Evolutionary conservation across 306 rosid species (phyloP).

Genomic region (Glycine tomentella): DNA sequence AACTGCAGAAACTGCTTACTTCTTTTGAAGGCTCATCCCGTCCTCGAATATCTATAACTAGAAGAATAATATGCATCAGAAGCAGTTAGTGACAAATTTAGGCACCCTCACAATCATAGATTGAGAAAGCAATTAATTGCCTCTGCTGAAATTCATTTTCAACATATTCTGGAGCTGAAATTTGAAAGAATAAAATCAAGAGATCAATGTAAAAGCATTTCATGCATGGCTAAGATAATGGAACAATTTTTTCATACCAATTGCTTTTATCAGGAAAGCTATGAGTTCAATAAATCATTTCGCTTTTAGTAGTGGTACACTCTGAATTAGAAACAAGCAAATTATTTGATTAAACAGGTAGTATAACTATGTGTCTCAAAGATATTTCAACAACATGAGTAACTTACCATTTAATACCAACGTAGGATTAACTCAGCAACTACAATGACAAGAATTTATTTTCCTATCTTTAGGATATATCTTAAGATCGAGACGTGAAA

Average conservation of each 20-base stretch:
- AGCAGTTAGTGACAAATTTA: background rate
- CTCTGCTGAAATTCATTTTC: conserved; percentile 5
- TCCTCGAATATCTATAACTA: background rate
- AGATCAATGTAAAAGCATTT: conserved; percentile 4
- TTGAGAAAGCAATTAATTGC: conserved; percentile 34
- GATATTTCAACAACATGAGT: too few relatives aligned
- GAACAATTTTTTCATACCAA: conserved; percentile 16
- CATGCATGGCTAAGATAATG: background rate
- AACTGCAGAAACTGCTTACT: too few relatives aligned
- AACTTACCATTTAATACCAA: too few relatives aligned
- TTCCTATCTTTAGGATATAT: too few relatives aligned
- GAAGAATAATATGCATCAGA: background rate
- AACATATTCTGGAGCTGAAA: background rate
- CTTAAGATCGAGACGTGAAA: too few relatives aligned
- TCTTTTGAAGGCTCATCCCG: too few relatives aligned
- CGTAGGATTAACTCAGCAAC: too few relatives aligned
- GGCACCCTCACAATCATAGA: conserved; percentile 7
- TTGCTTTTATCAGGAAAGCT: background rate
- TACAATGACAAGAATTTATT: too few relatives aligned
- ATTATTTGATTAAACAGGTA: background rate
- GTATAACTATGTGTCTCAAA: background rate
- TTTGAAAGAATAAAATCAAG: background rate
- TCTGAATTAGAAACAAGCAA: background rate
- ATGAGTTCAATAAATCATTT: background rate
- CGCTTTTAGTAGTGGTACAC: background rate